A percentile compares a stretch with the other conserved stretches of the same genome.
phyloP scores from a whole-genome alignment of 805 yeast genomes.

The Candida odintsovae region DNA sequence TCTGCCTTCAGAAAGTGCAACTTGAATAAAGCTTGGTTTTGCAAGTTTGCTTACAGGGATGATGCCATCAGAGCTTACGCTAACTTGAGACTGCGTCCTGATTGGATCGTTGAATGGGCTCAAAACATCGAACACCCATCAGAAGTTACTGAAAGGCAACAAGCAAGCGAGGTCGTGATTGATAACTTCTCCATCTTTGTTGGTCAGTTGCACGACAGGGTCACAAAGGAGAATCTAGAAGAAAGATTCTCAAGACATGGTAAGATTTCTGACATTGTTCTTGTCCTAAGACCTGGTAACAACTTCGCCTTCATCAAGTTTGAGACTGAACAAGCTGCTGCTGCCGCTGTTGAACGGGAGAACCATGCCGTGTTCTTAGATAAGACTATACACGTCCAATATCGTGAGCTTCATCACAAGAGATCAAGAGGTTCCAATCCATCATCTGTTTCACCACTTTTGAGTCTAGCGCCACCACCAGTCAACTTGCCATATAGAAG shows the following conservation, averaged over 20 bases:
- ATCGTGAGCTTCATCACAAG: slow-evolving; percentile 49
- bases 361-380: slow-evolving; percentile 72
- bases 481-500: slow-evolving; percentile 51
- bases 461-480: slow-evolving; percentile 77
- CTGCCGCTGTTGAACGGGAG: slow-evolving; percentile 79
- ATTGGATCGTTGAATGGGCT: slow-evolving; percentile 77
- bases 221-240: slow-evolving; percentile 47
- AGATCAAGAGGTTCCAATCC: slow-evolving; percentile 15
- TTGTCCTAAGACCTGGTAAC: slow-evolving; percentile 45
- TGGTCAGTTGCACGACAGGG: slow-evolving; percentile 58
- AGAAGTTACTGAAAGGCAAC: slow-evolving; percentile 18
- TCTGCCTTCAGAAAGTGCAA: slow-evolving; percentile 25
- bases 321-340: slow-evolving; percentile 65
- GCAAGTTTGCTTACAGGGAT: slow-evolving; percentile 73
- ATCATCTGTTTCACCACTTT: slow-evolving; percentile 27
- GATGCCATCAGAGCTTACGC: slow-evolving; percentile 87
- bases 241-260: slow-evolving; percentile 69
- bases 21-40: slow-evolving; percentile 53
- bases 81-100: slow-evolving; percentile 45
- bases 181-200: slow-evolving; percentile 74
- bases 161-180: slow-evolving; percentile 39
- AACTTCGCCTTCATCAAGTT: slow-evolving; percentile 72
- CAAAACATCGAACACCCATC: slow-evolving; percentile 63
- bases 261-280: slow-evolving; percentile 46
- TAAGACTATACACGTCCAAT: slow-evolving; percentile 81